Base-by-base conservation (phyloP, 768 basidiomycete genomes). In the Tremella yokohamensis region DNA sequence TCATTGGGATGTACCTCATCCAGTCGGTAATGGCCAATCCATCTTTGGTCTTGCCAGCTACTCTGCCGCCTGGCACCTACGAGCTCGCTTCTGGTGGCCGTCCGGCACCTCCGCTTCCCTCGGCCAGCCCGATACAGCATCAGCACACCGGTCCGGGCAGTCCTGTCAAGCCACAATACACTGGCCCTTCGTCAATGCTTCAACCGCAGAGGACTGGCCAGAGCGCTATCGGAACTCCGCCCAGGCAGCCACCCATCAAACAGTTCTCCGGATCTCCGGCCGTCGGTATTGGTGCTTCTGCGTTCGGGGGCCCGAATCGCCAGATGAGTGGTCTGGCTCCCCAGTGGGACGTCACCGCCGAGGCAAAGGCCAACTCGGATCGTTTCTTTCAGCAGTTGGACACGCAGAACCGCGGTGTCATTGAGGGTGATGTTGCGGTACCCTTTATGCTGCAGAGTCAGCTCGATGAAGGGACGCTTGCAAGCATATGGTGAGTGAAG, bases 1-100 rank as follows among this genome's bases (percentile, higher is more conserved):
- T 88, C 59, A 84, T 99, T 69, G 96, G 87, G 40, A 93, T 96
- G 92, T 90, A 90, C 76, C 84, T 97, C 72, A 92, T 98, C 63
- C 92, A 97, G 77, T 87, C 84, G n/a, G 79, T 83, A 39, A 96
- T 97, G 92, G 84, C 87, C 53, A 83, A 83, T 55, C 83, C 86
- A 61, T 79, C 90, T 55, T 79, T 85, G 52, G 82, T 81, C 60
- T 81, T 93, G 50, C 92, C 92, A 37, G 76, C 82, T 6, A 78
- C 81, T 1, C 82, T 98, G 16, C 91, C 94, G 19, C 86, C 87
- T 2, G 87, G 85, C 48, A 72, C 94, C 18, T 93, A 92, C 69
- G 90, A 94, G 61, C 85, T 88, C 76, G 91, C 89, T 18, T 75
- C 72, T 61, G 58, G 71, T 20, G 75, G 75, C 34, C 55, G 75